These are phyloP conservation scores for Tetrapisispora namnaoensis DNA, from an alignment of 805 yeast species.

Conservation along the genomic window DNA sequence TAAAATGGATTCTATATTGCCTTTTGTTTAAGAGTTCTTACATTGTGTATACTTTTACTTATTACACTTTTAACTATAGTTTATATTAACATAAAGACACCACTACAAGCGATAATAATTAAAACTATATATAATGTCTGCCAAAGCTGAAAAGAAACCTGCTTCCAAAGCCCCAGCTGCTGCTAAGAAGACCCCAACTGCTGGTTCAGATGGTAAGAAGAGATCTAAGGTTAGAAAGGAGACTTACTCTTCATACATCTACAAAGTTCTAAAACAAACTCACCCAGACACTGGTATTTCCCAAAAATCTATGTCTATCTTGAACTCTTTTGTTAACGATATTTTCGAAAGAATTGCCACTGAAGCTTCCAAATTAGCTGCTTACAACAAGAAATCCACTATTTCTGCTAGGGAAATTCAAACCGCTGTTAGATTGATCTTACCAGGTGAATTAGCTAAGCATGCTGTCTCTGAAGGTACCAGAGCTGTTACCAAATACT, in stretches of 20 bases:
- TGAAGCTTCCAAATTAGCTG: constrained; percentile 97
- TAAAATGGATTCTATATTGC: no score
- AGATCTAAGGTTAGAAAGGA: constrained; percentile 95
- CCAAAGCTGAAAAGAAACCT: constrained; percentile 39
- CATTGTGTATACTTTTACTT: no score
- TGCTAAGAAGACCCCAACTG: constrained; percentile 70
- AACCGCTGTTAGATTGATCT: constrained; percentile 95
- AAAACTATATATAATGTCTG: constrained; percentile 46
- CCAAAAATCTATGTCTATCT: constrained; percentile 95
- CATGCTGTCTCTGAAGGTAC: constrained; percentile 99
- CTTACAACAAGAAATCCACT: constrained; percentile 96
- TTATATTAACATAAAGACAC: not conserved
- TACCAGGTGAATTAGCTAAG: constrained; percentile 98
- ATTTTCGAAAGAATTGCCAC: constrained; percentile 96
- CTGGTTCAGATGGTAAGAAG: constrained; percentile 74
- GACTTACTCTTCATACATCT: constrained; percentile 94
- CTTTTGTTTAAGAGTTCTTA: not conserved
- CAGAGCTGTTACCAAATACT: constrained; percentile 94
- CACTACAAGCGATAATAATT: constrained; percentile 3
- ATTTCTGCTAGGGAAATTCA: constrained; percentile 97
- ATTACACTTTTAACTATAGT: no score
- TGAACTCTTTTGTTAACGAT: constrained; percentile 97
- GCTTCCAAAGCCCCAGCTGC: constrained; percentile 98
- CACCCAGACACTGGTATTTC: constrained; percentile 99
- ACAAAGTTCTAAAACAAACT: constrained; percentile 97